Base-by-base conservation (phyloP, 2,329 filamentous ascomycete species). In the Cadophora gregata region DNA sequence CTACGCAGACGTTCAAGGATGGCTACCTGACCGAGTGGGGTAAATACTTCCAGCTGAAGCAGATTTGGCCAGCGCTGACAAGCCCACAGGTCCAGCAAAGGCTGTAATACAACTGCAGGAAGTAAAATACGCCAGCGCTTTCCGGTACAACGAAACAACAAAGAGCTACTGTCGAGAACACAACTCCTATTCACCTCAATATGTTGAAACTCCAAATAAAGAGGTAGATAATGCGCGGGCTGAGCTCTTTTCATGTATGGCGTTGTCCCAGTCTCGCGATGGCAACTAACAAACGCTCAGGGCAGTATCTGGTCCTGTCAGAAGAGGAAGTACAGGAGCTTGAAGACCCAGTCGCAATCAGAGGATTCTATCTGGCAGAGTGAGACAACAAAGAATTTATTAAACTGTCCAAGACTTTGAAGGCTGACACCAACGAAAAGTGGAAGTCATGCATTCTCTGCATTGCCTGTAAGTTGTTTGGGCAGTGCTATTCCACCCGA, bases 401-500 rank as follows among this genome's bases (percentile, higher is more conserved):
- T 24, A 62, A 7, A n/a, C n/a, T 4, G 31, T 3, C 16, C 1
- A 51, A 10, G 9, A 29, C 21, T 21, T n/a, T 27, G 21, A 27
- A 50, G 8, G 42, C 31, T 64, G 27, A 63, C 31, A 58, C 21
- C 9, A 29, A 62, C 4, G 31, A 25, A 71, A 67, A 48, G 59
- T 70, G 25, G 69, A 72, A 42, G 67, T 70, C 5, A 68, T 72
- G 61, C 67, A 73, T 55, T 73, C 69, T 42, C 59, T 73, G 55
- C 69, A 72, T 58, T 70, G 67, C 48, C 47, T 72, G 51, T 47
- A 47, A 6, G 42, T 47, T 42, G 38, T 4, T 42, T 19, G 38
- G 5, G 38, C 10, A 16, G 14, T 42, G 38, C 38, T 19, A 12
- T 19, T 42, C 16, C n/a, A n/a, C n/a, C 10, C 38, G 5, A 12